phyloP scores from a whole-genome alignment of 768 basidiomycete species.

The Russula sp. region DNA sequence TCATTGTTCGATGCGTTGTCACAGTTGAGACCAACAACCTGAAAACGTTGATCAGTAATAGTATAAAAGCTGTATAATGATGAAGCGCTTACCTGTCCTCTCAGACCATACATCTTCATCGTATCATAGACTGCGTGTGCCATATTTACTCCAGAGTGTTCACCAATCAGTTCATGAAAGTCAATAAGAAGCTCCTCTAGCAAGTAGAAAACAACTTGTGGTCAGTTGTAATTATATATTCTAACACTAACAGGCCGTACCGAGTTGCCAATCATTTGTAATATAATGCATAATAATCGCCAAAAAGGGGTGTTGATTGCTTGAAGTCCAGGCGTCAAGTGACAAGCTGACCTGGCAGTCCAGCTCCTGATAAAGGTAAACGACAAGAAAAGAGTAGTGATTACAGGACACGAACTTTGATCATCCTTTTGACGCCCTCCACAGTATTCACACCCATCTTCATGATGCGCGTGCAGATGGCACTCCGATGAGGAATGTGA shows the following conservation, averaged over 20 bases:
- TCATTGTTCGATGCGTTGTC: too few species aligned
- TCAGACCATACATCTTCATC: not conserved
- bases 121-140: not conserved
- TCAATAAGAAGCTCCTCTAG: not conserved
- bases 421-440: too few species aligned
- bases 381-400: too few species aligned
- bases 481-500: too few species aligned
- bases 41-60: too few species aligned
- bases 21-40: too few species aligned
- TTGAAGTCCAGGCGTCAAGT: not conserved
- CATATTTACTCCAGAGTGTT: not conserved
- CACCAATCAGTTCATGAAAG: not conserved
- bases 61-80: too few species aligned
- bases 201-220: too few species aligned
- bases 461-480: too few species aligned
- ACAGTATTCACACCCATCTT: too few species aligned
- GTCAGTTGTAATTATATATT: too few species aligned
- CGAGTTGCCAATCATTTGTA: not conserved
- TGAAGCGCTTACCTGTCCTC: not conserved
- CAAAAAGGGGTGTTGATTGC: not conserved
- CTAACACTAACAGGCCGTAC: not conserved
- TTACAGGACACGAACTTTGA: too few species aligned
- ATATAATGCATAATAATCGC: not conserved
- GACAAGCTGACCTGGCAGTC: not conserved
- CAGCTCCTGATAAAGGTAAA: not conserved